Evolutionary conservation across 768 basidiomycete genomes (phyloP), one percentile per base, ranked within the genome.

Genomic region (Suillus sp.): DNA sequence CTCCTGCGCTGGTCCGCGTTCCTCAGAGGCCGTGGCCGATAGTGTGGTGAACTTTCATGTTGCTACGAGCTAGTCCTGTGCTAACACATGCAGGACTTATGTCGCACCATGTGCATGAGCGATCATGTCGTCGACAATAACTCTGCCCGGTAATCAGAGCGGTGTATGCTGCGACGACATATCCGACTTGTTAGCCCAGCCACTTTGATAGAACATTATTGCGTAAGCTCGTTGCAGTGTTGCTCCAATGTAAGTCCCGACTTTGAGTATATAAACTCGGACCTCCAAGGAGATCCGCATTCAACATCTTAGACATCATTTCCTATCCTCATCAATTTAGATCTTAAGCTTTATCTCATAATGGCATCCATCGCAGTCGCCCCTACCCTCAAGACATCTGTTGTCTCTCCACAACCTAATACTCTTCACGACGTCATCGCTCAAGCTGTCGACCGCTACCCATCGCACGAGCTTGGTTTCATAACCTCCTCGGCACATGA

Each of bases 401-500:
- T 56, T 11, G 30, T 30, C 7, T 61, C 60, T 13, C 20, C 18
- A 16, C 63, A 25, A 25, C 50, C 65, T 7, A 40, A 47, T 5
- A 75, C 71, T 8, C 66, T 74, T 7, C 56, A 68, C 18, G 69
- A 72, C 13, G 60, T 72, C 27, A 25, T 76, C 27, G 66, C 68
- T 56, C 67, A 56, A 14, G 74, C 69, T 8, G 69, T 64, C 13
- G 25, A 18, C 8, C 66, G 63, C 9, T 73, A 74, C 37, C 69
- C 74, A 10, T 30, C 45, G 2, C 74, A 68, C 30, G 66, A 74
- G 20, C 71, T 74, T 45, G 60, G 66, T 13, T 74, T 74, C 16
- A 60, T 74, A 37, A 67, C 74, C 0, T 75, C 73, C 10, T 74
- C 72, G 0, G 67, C 72, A 20, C 72, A 72, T 25, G 68, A 75